Evolutionary conservation across 2,329 filamentous ascomycete genomes (phyloP), one percentile per base, ranked within the genome.

Genomic region (Boeremia exigua): DNA sequence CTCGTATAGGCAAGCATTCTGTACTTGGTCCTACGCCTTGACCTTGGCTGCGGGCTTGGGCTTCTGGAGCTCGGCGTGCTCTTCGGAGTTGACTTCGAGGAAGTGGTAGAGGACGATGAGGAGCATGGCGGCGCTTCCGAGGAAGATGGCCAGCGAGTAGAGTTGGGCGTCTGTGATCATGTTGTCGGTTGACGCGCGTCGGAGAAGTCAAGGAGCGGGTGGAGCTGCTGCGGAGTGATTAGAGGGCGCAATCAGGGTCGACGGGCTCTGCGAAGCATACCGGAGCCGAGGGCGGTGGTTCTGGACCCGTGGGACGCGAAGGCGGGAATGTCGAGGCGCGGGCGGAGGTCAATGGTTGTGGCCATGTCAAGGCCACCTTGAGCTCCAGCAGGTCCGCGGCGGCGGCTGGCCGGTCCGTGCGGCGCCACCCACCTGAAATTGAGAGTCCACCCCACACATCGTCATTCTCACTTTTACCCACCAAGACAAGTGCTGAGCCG

Each of bases 111-210:
- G 79, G 28, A 99, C 87, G 64, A 98, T 97, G 59, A 99, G 84
- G 39, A 97, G 82, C 91, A 98, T 94, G 61, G 94, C 87, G 36
- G 88, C 85, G 51, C 88, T 90, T 80, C 95, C 95, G 57, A 99
- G 90, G 76, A 97, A 94, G 76, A 98, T 88, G 76, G 95, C 93
- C 28, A 99, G 86, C 60, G 85, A 85, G 84, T 98, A 97, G 69
- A 99, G 88, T 64, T 95, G 88, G 76, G 84, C 81, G 86, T 99
- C 95, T 75, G 93, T 89, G 75, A 99, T 98, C 95, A 99, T 99
- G 44, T 70, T 90, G 80, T 68, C 37, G 29, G 46, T 59, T 81
- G 70, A 54, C 30, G 65, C 67, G 70, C 61, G 67, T 64, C 51
- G 17, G 36, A 30, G 49, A 59, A 55, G 12, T 60, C 33, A 63